phyloP scores from a whole-genome alignment of 345 rosid genomes.

The Linum usitatissimum region DNA sequence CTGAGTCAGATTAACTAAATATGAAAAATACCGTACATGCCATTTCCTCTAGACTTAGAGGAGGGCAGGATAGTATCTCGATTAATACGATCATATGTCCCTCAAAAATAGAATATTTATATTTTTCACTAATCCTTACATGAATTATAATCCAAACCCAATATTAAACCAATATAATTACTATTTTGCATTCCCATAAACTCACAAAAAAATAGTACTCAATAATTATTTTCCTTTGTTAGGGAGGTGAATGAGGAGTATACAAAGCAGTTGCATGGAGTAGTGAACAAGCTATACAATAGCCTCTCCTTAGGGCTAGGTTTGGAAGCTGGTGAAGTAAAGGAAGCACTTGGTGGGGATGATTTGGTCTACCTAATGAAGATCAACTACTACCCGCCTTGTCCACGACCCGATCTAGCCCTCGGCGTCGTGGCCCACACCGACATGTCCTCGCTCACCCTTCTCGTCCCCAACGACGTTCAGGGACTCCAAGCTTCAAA shows the following conservation, averaged over 20 bases:
- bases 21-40: too few species aligned
- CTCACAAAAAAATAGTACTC: background rate
- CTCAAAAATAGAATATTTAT: too few species aligned
- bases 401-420: constrained; percentile 75
- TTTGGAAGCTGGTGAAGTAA: constrained; percentile 33
- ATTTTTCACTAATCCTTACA: too few species aligned
- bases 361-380: constrained; percentile 52
- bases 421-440: constrained; percentile 81
- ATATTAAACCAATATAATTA: too few species aligned
- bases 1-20: too few species aligned
- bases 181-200: too few species aligned
- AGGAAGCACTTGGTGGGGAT: constrained; percentile 55
- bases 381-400: constrained; percentile 81
- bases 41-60: too few species aligned
- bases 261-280: constrained; percentile 27
- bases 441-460: constrained; percentile 59
- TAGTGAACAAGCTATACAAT: constrained; percentile 40
- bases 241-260: constrained; percentile 83
- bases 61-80: too few species aligned
- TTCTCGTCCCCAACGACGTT: constrained; percentile 72
- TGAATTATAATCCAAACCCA: too few species aligned
- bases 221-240: background rate
- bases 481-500: constrained; percentile 76
- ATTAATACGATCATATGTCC: too few species aligned
- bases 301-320: constrained; percentile 56